Evolutionary conservation across 352 stramenopile species (phyloP), one percentile per base, ranked within the genome.

Genomic region (Globisporangium takayamanum): DNA sequence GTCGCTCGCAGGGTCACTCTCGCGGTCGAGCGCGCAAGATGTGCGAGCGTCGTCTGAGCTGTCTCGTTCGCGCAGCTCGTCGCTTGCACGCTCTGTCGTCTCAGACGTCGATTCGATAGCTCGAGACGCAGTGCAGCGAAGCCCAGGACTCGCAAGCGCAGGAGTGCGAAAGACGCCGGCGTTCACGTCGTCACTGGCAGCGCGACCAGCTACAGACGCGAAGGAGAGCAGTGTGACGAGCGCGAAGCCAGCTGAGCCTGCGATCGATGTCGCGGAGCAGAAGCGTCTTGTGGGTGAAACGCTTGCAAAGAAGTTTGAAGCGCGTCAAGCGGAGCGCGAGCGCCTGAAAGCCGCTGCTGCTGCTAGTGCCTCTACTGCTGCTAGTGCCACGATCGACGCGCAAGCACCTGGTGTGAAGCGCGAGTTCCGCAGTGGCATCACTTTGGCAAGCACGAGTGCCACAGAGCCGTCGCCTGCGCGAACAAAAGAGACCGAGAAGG

Each of bases 401-500:
- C 39, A 44, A 10, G 28, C 7, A 14, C 14, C 41, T 20, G 41
- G 41, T n/a, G 15, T 4, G 14, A 46, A 46, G 15, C 14, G 18
- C 15, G 15, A 18, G 41, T 46, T 46, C 41, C 41, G 18, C 14
- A 46, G 41, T 3, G 41, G 41, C n/a, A 39, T 62, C 41, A 39
- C 22, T 45, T 20, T 22, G 25, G 30, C 26, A 12, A 12, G 20
- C 15, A 10, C n/a, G 5, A 48, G 7, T 63, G 20, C 18, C 41
- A 30, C 66, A 39, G 30, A 50, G 26, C n/a, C 62, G 50, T 45
- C 57, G 53, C 25, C n/a, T 57, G 41, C 50, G 47, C 44, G 48
- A 20, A 66, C 64, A 36, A 60, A 70, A 63, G 74, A 81, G 44
- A 60, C 68, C 64, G 74, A 78, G n/a, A 84, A 84, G 30, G 64